A percentile compares a stretch with the other conserved stretches of the same genome.
phyloP scores from a whole-genome alignment of 768 basidiomycete species.

The Thelephora ganbajun region DNA sequence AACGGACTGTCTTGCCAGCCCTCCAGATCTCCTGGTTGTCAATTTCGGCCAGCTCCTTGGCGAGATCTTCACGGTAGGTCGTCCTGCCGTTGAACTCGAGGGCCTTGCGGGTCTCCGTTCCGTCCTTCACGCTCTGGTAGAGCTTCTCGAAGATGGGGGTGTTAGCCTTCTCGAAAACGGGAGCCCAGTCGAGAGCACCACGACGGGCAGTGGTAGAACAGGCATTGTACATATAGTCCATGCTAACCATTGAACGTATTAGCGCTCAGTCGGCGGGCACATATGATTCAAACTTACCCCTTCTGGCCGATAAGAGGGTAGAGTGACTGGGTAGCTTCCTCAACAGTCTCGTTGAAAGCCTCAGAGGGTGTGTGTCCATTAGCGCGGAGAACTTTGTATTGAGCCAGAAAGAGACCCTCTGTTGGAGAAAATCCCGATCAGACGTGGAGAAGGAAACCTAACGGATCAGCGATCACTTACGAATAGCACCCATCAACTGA shows the following conservation, averaged over 20 bases:
- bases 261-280: neutral
- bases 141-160: slow-evolving; percentile 87
- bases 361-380: slow-evolving; percentile 96
- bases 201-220: slow-evolving; percentile 99
- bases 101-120: slow-evolving; percentile 93
- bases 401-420: slow-evolving; percentile 98
- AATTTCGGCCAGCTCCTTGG: slow-evolving; percentile 86
- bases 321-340: slow-evolving; percentile 98
- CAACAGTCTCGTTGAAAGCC: slow-evolving; percentile 99
- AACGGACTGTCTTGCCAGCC: slow-evolving; percentile 33
- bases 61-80: slow-evolving; percentile 89
- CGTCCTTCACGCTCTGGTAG: slow-evolving; percentile 89
- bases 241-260: slow-evolving; percentile 28
- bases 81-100: slow-evolving; percentile 89
- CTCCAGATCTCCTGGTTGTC: slow-evolving; percentile 99
- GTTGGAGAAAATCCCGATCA: neutral
- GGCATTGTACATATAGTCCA: slow-evolving; percentile 99
- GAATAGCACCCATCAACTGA: slow-evolving; percentile 94
- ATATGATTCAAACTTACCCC: slow-evolving; percentile 39
- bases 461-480: slow-evolving; percentile 27
- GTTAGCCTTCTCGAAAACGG: slow-evolving; percentile 91
- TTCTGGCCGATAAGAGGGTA: slow-evolving; percentile 94
- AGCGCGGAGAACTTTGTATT: slow-evolving; percentile 94
- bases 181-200: slow-evolving; percentile 98
- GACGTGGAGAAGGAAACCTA: slow-evolving; percentile 3